phyloP scores from a whole-genome alignment of 257 asterid genomes.

The Plectranthus barbatus region DNA sequence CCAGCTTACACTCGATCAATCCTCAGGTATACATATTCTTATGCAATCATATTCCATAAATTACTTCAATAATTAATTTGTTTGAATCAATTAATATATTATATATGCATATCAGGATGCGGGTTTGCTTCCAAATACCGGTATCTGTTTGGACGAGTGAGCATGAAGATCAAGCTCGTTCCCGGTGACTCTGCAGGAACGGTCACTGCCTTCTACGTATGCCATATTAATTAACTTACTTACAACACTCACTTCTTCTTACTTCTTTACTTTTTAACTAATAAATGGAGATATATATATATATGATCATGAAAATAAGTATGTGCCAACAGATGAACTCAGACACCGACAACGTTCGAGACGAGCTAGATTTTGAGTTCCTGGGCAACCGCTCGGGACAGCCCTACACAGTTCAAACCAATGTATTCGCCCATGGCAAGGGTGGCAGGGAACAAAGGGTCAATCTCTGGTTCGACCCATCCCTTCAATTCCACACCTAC shows the following conservation, averaged over 20 bases:
- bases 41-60: no score
- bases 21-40: constrained; percentile 34
- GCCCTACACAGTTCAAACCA: constrained; percentile 84
- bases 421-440: constrained; percentile 73
- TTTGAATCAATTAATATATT: no score
- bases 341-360: no score
- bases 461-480: constrained; percentile 90
- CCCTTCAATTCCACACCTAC: constrained; percentile 60
- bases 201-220: constrained; percentile 53
- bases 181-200: constrained; percentile 70
- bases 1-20: constrained; percentile 69
- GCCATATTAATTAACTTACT: no score
- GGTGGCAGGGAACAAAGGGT: constrained; percentile 78
- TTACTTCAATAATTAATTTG: no score
- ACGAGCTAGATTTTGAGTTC: constrained; percentile 17
- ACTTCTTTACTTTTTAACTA: no score
- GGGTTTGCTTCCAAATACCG: constrained; percentile 45
- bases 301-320: no score
- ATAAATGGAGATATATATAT: no score
- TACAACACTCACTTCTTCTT: no score
- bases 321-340: no score
- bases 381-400: constrained; percentile 88
- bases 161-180: constrained; percentile 62
- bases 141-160: constrained; percentile 33
- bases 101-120: constrained; percentile 7